Evolutionary conservation across 2,329 filamentous ascomycete species (phyloP).

Genomic region (Cadophora gregata): DNA sequence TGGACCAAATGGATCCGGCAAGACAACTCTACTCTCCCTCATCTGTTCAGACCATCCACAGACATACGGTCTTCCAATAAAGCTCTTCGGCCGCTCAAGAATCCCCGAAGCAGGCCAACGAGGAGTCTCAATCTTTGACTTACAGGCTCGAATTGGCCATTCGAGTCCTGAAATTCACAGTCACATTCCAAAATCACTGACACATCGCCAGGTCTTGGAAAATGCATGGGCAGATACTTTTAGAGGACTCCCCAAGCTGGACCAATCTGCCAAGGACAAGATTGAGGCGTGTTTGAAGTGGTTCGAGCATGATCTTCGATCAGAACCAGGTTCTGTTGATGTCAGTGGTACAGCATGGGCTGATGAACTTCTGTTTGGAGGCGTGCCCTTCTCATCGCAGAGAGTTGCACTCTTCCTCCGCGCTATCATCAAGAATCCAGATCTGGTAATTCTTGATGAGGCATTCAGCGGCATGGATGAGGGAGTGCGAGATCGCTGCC

Average conservation of each 20-base stretch:
- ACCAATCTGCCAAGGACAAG: conserved; percentile 58
- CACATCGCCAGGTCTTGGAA: conserved; percentile 76
- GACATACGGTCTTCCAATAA: conserved; percentile 86
- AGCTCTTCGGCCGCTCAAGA: conserved; percentile 81
- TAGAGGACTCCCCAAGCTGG: conserved; percentile 69
- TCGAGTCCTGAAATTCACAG: conserved; percentile 93
- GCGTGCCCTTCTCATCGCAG: conserved; percentile 81
- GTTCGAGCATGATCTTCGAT: conserved; percentile 80
- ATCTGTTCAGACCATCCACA: conserved; percentile 97
- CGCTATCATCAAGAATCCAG: conserved; percentile 78
- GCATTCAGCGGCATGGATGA: conserved; percentile 88
- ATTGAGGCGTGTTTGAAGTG: conserved; percentile 75
- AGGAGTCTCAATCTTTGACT: conserved; percentile 89
- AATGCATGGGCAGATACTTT: conserved; percentile 94
- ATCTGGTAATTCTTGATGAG: conserved; percentile 86
- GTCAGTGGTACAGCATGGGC: conserved; percentile 62
- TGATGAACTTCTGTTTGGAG: conserved; percentile 69
- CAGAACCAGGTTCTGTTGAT: conserved; percentile 36
- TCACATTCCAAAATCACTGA: conserved; percentile 83
- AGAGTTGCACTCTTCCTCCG: conserved; percentile 84
- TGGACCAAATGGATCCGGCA: conserved; percentile 92
- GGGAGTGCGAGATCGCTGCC: conserved; percentile 82
- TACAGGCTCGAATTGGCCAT: conserved; percentile 89
- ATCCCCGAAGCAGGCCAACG: conserved; percentile 70
- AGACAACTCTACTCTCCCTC: conserved; percentile 91